These are phyloP conservation scores for Dipteronia dyeriana DNA, from an alignment of 345 rosid genomes.

Conservation along the genomic window DNA sequence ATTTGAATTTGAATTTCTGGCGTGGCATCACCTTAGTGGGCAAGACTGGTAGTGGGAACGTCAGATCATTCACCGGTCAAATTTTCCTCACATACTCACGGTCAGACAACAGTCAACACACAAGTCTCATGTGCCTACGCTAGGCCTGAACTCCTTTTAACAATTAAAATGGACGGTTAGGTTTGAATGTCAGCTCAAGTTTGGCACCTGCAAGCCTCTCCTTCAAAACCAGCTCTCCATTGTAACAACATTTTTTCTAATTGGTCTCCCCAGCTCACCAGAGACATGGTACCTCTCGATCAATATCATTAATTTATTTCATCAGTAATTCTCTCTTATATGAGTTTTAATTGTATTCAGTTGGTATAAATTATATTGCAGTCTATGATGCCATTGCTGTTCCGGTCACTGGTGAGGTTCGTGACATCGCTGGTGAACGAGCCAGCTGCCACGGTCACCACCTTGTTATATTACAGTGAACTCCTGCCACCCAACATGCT, in stretches of 20 bases:
- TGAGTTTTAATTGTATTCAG: too few species aligned
- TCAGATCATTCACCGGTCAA: not conserved
- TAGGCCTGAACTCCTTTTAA: not conserved
- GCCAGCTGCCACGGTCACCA: constrained; percentile 44
- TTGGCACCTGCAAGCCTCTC: constrained; percentile 12
- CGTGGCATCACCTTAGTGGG: not conserved
- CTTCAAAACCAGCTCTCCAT: not conserved
- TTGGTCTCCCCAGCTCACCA: not conserved
- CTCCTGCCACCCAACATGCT: constrained; percentile 45
- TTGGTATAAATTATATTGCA: constrained; percentile 16
- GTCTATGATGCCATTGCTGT: constrained; percentile 43
- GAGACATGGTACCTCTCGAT: constrained; percentile 33
- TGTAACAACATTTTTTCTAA: not conserved
- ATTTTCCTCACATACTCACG: not conserved
- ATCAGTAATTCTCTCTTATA: too few species aligned
- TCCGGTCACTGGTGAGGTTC: constrained; percentile 45
- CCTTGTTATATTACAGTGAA: constrained; percentile 48
- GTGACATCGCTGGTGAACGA: constrained; percentile 29
- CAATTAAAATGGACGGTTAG: constrained; percentile 30
- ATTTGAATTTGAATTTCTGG: not conserved
- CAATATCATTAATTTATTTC: not conserved
- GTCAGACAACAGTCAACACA: too few species aligned
- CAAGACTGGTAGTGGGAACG: not conserved
- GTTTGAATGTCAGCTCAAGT: constrained; percentile 29
- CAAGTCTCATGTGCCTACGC: not conserved